Conservation (phyloP, 2,329 filamentous ascomycete genomes). For the Zalaria obscura region DNA sequence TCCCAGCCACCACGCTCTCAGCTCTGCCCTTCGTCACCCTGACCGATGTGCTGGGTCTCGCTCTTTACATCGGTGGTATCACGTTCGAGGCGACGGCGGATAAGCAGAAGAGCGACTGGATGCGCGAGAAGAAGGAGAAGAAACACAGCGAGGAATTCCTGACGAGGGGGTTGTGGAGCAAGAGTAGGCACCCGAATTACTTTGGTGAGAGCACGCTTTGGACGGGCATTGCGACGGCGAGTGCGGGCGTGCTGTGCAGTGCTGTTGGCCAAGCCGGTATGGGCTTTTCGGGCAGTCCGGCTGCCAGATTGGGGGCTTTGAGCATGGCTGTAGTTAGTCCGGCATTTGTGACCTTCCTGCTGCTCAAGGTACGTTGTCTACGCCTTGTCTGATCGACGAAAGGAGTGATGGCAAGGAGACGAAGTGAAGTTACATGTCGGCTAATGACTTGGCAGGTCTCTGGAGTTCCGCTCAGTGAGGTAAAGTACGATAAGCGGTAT, state of each 20-base stretch:
- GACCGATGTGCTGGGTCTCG: constrained; percentile 43
- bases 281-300: constrained; percentile 34
- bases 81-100: constrained; percentile 49
- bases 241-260: constrained; percentile 41
- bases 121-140: constrained; percentile 47
- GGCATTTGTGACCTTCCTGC: constrained; percentile 47
- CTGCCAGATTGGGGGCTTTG: constrained; percentile 29
- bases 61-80: constrained; percentile 45
- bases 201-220: constrained; percentile 59
- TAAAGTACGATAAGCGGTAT: constrained; percentile 53
- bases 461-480: constrained; percentile 52
- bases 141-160: constrained; percentile 54
- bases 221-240: constrained; percentile 49
- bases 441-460: constrained; percentile 16
- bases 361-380: constrained; percentile 41
- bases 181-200: constrained; percentile 53
- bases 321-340: constrained; percentile 45
- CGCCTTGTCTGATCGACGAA: neutral
- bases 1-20: constrained; percentile 39
- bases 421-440: constrained; percentile 1
- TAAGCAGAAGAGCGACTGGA: constrained; percentile 48
- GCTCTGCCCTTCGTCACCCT: constrained; percentile 33
- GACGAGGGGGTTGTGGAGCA: constrained; percentile 47
- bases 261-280: constrained; percentile 43
- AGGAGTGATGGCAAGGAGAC: neutral